Base-by-base conservation (phyloP, 2,329 filamentous ascomycete species). In the Ustilaginoidea virens region DNA sequence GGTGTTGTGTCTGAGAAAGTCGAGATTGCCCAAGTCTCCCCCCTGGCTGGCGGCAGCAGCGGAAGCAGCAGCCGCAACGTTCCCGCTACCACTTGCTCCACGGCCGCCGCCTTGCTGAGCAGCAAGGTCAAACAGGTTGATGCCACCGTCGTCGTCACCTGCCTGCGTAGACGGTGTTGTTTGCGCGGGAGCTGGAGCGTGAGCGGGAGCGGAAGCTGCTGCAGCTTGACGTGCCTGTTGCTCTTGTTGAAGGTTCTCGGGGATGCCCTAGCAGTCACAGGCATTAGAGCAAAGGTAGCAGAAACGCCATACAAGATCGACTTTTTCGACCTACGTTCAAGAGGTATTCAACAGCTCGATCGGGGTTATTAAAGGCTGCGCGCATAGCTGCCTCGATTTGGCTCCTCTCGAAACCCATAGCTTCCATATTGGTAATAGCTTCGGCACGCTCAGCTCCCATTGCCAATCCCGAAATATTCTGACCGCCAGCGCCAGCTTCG, bases 311-410 rank as follows among this genome's bases (percentile, higher is more conserved):
- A n/a, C n/a, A n/a, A n/a, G n/a, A n/a, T 6, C n/a, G 17, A 17
- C 13, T 10, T 10, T n/a, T 25, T 12, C 12, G 28, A 60, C 77
- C 56, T 53, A 90, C 83, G 42, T 60, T 93, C 48, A 98, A 53
- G 9, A 98, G 71, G 48, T 98, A 98, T 54, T 98, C 90, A 32
- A 98, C 87, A 30, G 90, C 90, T 44, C 90, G 83, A 53, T 96
- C 87, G 10, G 87, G 85, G 60, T 98, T 98, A 66, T 80, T 92
- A 56, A 82, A 98, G 10, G 90, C 90, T 38, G 90, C 90, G 47
- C 87, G 80, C 78, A 98, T 90, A 29, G 90, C 90, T 27, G 79
- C 73, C 43, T 94, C 85, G 41, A 94, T 93, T 48, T 92, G 80
- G 29, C 73, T 63, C 47, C 86, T 71, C 46, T 81, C 73, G 43